Percentiles rank a stretch among this genome's conserved stretches.
Evolutionary conservation across 2,329 filamentous ascomycete genomes (phyloP).

Genomic region (Celoporthe dispersa): DNA sequence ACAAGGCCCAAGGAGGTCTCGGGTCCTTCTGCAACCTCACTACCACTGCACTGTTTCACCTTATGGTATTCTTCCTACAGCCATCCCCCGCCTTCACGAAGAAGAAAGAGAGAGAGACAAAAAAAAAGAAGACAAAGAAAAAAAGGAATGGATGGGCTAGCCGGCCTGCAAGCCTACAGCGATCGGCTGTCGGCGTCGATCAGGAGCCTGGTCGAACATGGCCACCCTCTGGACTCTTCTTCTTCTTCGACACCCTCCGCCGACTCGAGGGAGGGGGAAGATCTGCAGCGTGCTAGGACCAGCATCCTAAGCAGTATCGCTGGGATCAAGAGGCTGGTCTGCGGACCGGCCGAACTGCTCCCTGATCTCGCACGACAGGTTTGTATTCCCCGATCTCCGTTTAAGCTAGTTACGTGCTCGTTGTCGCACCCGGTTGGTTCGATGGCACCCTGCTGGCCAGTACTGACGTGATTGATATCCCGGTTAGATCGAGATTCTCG

Average conservation of each 20-base stretch:
- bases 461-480: not conserved
- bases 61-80: not conserved
- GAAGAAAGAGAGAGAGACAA: too few relatives aligned
- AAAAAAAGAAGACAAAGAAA: not conserved
- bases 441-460: not conserved
- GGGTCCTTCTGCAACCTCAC: not conserved
- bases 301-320: slow-evolving; percentile 7
- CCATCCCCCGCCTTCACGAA: not conserved
- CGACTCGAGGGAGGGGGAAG: not conserved
- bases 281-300: not conserved
- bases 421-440: not conserved
- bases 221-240: not conserved
- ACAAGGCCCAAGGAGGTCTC: not conserved
- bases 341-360: not conserved
- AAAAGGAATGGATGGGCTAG: slow-evolving; percentile 1
- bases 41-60: not conserved
- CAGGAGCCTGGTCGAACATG: not conserved
- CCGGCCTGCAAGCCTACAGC: not conserved
- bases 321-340: slow-evolving; percentile 1
- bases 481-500: slow-evolving; percentile 28
- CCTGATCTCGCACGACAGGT: slow-evolving; percentile 12
- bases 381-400: not conserved
- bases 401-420: not conserved
- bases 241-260: not conserved
- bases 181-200: slow-evolving; percentile 8